Conservation (phyloP, 2,329 filamentous ascomycete genomes). For the Xylariomycetidae sp. region DNA sequence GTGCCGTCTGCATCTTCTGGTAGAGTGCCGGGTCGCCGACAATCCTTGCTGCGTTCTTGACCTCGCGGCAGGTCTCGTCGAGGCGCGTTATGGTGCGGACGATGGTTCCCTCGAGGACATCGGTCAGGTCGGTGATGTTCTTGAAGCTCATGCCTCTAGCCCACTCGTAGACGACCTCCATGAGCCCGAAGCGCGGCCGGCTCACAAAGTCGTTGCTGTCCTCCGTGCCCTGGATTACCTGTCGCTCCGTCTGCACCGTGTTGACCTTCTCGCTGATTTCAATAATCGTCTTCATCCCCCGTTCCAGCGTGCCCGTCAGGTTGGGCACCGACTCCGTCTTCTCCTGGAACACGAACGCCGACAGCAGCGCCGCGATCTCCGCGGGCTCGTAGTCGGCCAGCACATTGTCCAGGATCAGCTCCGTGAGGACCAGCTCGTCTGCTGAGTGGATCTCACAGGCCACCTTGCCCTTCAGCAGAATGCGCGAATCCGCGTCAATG, state of each 20-base stretch:
- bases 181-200: slow-evolving; percentile 81
- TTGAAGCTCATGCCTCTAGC: slow-evolving; percentile 97
- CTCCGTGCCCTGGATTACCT: slow-evolving; percentile 85
- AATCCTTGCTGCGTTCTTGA: slow-evolving; percentile 93
- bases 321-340: slow-evolving; percentile 81
- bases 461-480: slow-evolving; percentile 96
- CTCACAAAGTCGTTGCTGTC: slow-evolving; percentile 90
- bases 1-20: slow-evolving; percentile 92
- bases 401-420: slow-evolving; percentile 93
- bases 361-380: slow-evolving; percentile 91
- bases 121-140: slow-evolving; percentile 91
- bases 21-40: slow-evolving; percentile 92
- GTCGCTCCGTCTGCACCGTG: slow-evolving; percentile 77
- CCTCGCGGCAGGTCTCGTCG: slow-evolving; percentile 94
- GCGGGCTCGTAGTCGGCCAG: slow-evolving; percentile 92
- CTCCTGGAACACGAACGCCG: slow-evolving; percentile 95
- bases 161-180: slow-evolving; percentile 99
- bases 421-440: slow-evolving; percentile 91
- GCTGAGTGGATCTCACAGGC: slow-evolving; percentile 97
- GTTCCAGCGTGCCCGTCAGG: slow-evolving; percentile 74
- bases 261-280: slow-evolving; percentile 91
- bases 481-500: slow-evolving; percentile 78
- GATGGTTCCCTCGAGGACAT: slow-evolving; percentile 95
- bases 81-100: slow-evolving; percentile 88
- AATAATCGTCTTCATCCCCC: slow-evolving; percentile 79